phyloP scores from a whole-genome alignment of 805 yeast species.

The Sporopachydermia lactativora region DNA sequence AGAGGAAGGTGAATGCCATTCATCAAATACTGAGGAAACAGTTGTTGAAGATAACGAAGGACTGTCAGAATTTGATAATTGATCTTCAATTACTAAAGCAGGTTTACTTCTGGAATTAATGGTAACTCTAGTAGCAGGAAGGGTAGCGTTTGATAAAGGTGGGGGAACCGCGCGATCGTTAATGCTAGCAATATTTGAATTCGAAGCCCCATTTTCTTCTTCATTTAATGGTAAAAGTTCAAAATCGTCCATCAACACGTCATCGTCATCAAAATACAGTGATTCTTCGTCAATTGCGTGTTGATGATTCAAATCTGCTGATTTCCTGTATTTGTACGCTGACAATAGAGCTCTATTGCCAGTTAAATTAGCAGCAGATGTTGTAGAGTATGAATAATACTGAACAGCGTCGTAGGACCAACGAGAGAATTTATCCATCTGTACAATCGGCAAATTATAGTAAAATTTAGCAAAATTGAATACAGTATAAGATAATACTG shows the following conservation, averaged over 20 bases:
- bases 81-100: background rate
- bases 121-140: background rate
- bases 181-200: conserved; percentile 2
- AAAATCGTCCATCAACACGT: background rate
- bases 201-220: background rate
- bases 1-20: background rate
- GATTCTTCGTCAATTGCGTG: conserved; percentile 1
- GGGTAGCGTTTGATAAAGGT: conserved; percentile 9
- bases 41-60: background rate
- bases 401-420: conserved; percentile 37
- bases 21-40: background rate
- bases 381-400: background rate
- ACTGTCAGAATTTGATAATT: background rate
- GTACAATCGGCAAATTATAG: conserved; percentile 45
- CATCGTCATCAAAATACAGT: conserved; percentile 1
- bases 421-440: conserved; percentile 42
- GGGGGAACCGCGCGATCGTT: conserved; percentile 7
- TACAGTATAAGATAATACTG: conserved; percentile 58
- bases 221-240: background rate
- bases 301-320: background rate
- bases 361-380: background rate
- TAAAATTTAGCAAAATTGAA: conserved; percentile 57
- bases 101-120: background rate
- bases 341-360: background rate
- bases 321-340: background rate